These are phyloP conservation scores for Perkinsus marinus DNA, from an alignment of 169 alveolate genomes.

Conservation along the genomic window DNA sequence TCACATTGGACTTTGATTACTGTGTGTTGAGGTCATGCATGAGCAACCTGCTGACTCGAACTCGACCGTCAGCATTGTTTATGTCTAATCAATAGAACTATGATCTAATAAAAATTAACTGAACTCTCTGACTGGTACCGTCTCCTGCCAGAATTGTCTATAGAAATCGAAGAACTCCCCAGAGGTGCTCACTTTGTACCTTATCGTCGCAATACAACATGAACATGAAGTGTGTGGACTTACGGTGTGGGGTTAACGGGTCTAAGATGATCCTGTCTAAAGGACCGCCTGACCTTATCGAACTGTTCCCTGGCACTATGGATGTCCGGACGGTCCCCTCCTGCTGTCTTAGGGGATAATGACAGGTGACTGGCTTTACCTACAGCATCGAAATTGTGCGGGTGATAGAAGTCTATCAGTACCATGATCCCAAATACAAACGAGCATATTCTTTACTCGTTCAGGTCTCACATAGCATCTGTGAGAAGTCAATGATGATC, in stretches of 20 bases:
- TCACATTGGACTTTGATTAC: no score
- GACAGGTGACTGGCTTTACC: not conserved
- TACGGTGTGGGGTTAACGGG: not conserved
- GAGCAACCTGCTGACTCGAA: no score
- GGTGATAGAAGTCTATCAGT: no score
- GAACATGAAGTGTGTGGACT: not conserved
- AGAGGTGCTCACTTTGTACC: not conserved
- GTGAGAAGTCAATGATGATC: not conserved
- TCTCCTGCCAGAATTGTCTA: not conserved
- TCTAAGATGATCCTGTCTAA: not conserved
- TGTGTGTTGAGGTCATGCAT: no score
- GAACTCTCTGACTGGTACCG: not conserved
- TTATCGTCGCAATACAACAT: not conserved
- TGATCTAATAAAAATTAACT: not conserved
- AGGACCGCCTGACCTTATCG: not conserved
- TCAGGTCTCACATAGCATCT: slow-evolving; percentile 20
- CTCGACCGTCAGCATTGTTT: no score
- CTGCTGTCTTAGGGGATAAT: not conserved
- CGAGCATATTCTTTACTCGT: not conserved
- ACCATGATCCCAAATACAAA: not conserved
- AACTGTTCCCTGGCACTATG: not conserved
- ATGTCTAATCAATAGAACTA: no score
- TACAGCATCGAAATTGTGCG: not conserved
- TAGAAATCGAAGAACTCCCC: not conserved
- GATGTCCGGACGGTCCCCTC: not conserved